Conservation (phyloP, 176 grass and related monocot species). For the Dactylis glomerata region DNA sequence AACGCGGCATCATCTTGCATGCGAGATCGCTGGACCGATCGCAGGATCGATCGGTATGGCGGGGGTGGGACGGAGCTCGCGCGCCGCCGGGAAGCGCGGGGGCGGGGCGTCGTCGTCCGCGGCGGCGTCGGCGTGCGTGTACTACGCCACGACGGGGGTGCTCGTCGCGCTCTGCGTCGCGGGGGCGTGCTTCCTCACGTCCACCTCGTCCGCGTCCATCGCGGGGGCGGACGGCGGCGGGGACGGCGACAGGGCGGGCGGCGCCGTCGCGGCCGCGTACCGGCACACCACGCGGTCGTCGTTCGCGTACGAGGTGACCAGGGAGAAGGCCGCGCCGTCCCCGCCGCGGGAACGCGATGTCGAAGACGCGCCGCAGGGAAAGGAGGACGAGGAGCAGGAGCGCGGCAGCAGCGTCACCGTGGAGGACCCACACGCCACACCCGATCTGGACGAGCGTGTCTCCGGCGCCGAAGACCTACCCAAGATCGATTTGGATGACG, state of each 20-base stretch:
- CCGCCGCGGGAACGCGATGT: slow-evolving; percentile 5
- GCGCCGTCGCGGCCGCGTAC: slow-evolving; percentile 14
- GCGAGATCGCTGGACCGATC: slow-evolving; percentile 16
- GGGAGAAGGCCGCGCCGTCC: background rate
- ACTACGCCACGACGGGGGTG: slow-evolving; percentile 73
- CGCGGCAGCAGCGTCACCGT: background rate
- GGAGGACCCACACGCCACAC: slow-evolving; percentile 34
- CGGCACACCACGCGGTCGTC: slow-evolving; percentile 40
- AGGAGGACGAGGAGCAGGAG: slow-evolving; percentile 16
- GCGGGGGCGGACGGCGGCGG: background rate
- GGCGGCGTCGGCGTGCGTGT: slow-evolving; percentile 50
- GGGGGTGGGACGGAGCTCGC: slow-evolving; percentile 37
- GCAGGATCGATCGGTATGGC: slow-evolving; percentile 38
- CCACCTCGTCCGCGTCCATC: slow-evolving; percentile 37
- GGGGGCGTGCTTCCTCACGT: slow-evolving; percentile 71
- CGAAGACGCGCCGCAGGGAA: background rate
- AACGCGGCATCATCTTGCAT: slow-evolving; percentile 8
- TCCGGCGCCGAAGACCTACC: background rate
- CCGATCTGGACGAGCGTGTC: slow-evolving; percentile 8
- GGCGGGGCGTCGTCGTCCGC: slow-evolving; percentile 33
- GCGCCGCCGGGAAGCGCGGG: slow-evolving; percentile 50
- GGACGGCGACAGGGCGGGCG: background rate
- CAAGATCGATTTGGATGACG: slow-evolving; percentile 14
- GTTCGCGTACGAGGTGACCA: slow-evolving; percentile 37
- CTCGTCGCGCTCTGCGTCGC: slow-evolving; percentile 74